Evolutionary conservation across 2,329 filamentous ascomycete genomes (phyloP).

Genomic region (Samsoniella hepiali): DNA sequence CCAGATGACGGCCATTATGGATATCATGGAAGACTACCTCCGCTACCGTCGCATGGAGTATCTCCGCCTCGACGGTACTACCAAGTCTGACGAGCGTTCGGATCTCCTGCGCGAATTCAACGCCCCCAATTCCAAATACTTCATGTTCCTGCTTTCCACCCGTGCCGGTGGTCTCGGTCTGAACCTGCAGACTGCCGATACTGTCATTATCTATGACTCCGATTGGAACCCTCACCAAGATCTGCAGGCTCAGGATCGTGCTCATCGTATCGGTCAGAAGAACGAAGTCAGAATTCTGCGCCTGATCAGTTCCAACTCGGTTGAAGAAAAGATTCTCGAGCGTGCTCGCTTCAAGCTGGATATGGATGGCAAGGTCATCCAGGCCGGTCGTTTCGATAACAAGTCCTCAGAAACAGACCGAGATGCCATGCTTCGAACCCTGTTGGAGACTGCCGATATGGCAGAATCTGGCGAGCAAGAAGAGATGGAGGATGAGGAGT

Average conservation of each 20-base stretch:
- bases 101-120: slow-evolving; percentile 89
- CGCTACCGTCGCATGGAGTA: slow-evolving; percentile 80
- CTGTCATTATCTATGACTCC: slow-evolving; percentile 98
- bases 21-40: slow-evolving; percentile 99
- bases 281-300: slow-evolving; percentile 97
- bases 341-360: slow-evolving; percentile 96
- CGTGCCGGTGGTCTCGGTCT: slow-evolving; percentile 96
- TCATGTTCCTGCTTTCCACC: slow-evolving; percentile 97
- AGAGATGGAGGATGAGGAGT: slow-evolving; percentile 97
- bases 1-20: slow-evolving; percentile 99
- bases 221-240: slow-evolving; percentile 99
- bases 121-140: slow-evolving; percentile 83
- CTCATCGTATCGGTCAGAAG: slow-evolving; percentile 99
- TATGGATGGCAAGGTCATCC: slow-evolving; percentile 99
- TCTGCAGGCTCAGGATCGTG: slow-evolving; percentile 98
- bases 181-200: slow-evolving; percentile 95
- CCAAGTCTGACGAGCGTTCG: slow-evolving; percentile 95
- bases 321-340: slow-evolving; percentile 98
- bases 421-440: slow-evolving; percentile 91
- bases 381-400: slow-evolving; percentile 98
- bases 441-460: slow-evolving; percentile 79
- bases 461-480: slow-evolving; percentile 73
- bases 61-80: slow-evolving; percentile 90
- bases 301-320: slow-evolving; percentile 92
- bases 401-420: slow-evolving; percentile 98